phyloP scores from a whole-genome alignment of 352 stramenopile genomes.

The Phytophthora tubulina region DNA sequence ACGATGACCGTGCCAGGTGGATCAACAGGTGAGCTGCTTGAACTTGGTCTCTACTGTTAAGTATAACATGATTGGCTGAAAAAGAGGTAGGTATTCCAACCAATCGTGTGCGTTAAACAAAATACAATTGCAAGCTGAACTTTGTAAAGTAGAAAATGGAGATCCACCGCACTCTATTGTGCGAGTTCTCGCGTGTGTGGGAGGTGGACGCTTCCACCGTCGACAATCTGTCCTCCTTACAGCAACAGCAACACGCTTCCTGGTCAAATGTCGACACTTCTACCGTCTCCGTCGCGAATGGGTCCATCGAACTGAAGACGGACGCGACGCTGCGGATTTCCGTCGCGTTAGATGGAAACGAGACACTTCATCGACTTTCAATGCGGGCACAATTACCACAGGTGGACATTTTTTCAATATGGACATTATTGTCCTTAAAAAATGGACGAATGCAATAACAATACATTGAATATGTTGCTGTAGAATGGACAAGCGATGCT shows the following conservation, averaged over 20 bases:
- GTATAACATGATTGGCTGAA: background rate
- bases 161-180: constrained; percentile 49
- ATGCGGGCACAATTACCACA: constrained; percentile 38
- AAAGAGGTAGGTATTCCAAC: background rate
- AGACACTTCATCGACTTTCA: constrained; percentile 33
- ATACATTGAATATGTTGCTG: background rate
- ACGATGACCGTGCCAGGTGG: too few species aligned
- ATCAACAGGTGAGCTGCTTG: too few species aligned
- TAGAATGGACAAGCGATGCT: constrained; percentile 40
- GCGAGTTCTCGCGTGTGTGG: constrained; percentile 49
- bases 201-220: constrained; percentile 25
- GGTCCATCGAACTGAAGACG: constrained; percentile 19
- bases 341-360: constrained; percentile 1
- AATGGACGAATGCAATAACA: background rate
- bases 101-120: background rate
- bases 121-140: background rate
- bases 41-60: too few species aligned
- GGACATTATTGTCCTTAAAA: background rate
- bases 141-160: constrained; percentile 17
- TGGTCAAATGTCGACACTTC: constrained; percentile 34
- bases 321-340: constrained; percentile 26
- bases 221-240: constrained; percentile 26
- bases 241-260: constrained; percentile 22
- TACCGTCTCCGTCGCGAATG: constrained; percentile 23
- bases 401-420: constrained; percentile 22